Conservation (phyloP, 176 grass and related monocot genomes). For the Oryza meyeriana region DNA sequence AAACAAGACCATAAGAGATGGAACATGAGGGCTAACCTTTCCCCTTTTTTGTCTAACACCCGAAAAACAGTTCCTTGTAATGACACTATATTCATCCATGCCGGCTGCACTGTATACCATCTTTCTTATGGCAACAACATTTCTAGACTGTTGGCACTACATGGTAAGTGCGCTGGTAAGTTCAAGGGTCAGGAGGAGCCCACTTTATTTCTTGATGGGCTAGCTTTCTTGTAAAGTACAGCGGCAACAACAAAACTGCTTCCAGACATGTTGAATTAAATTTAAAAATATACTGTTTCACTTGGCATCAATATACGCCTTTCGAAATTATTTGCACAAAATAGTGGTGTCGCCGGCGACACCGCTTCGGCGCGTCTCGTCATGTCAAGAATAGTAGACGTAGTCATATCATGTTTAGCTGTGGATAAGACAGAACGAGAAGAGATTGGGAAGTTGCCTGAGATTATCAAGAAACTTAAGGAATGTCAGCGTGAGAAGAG, state of each 20-base stretch:
- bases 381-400: too few relatives aligned
- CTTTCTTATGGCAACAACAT: conserved; percentile 80
- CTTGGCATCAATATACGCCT: too few relatives aligned
- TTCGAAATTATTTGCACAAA: too few relatives aligned
- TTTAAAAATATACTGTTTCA: too few relatives aligned
- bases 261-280: conserved; percentile 70
- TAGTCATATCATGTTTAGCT: conserved; percentile 21
- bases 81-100: conserved; percentile 64
- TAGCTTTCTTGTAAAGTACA: conserved; percentile 80
- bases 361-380: too few relatives aligned
- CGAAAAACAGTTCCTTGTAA: conserved; percentile 68
- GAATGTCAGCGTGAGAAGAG: too few relatives aligned
- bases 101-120: conserved; percentile 78
- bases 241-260: conserved; percentile 72
- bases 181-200: too few relatives aligned
- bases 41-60: too few relatives aligned
- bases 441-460: background rate
- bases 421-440: background rate
- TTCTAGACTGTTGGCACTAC: conserved; percentile 66
- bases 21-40: too few relatives aligned
- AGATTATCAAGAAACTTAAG: too few relatives aligned
- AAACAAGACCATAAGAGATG: too few relatives aligned
- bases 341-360: too few relatives aligned
- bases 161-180: conserved; percentile 60
- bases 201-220: conserved; percentile 64